Base-by-base conservation (phyloP, 176 grass and related monocot species). In the Chrysopogon serrulatus region DNA sequence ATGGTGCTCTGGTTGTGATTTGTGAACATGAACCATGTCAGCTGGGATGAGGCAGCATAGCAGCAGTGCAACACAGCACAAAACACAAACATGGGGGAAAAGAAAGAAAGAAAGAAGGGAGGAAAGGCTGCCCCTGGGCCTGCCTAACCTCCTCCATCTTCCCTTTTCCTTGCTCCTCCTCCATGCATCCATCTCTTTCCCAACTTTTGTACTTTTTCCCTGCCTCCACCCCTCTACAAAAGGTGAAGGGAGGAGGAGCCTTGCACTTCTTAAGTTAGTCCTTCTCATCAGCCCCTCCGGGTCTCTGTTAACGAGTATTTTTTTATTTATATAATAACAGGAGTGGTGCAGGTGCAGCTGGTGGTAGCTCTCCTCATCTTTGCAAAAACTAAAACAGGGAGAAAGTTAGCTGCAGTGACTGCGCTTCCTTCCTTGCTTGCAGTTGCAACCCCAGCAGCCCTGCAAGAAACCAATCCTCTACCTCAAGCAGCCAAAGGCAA, bases 11-110 rank as follows among this genome's bases (percentile, higher is more conserved):
- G 2, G 6, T 0, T 66, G 47, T 32, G 66, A 65, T 72, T 33
- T 79, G 68, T 83, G 62, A 83, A 79, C 17, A 75, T 68, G 66
- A 81, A 81, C 67, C 32, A 28, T 92, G 86, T 92, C 83, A 92
- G 86, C 68, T 83, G 28, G 68, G 66, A 86, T 9, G 86, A 92
- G 86, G 83, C 86, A 88, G 71, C 41, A 72, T 18, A 72, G 68
- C 41, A 16, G 18, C 19, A 23, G 51, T 7, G 36, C 34, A 54
- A 4, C 30, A 82, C 10, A 60, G 8, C 37, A 49, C 31, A 66
- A 53, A 69, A 82, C 76, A 56, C 78, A 37, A 65, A 57, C 79
- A 32, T 2, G 61, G n/a, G 13, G 13, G 10, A 17, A 31, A 62
- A 62, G 26, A 13, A 4, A 10, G 69, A 30, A 31, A 30, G 37